phyloP scores from a whole-genome alignment of 1,284 basidiomycete species.

The Cryptococcus neoformans region DNA sequence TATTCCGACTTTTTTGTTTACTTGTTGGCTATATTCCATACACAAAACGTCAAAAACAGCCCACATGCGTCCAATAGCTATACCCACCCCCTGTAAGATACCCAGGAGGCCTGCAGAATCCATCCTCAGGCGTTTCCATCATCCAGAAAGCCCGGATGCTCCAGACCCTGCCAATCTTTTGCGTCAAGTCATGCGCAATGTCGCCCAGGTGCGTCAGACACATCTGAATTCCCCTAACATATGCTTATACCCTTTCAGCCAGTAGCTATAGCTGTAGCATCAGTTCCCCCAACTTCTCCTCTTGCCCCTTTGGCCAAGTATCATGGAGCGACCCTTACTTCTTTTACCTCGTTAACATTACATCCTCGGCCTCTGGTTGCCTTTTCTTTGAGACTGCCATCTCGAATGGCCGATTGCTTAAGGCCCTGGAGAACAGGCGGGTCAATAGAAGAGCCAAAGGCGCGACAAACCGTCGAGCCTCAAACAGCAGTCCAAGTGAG shows the following conservation, averaged over 20 bases:
- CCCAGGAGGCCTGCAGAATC: too few relatives aligned
- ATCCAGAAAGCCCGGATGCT: too few relatives aligned
- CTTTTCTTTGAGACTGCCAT: conserved; percentile 84
- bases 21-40: too few relatives aligned
- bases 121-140: too few relatives aligned
- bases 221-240: background rate
- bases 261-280: conserved; percentile 45
- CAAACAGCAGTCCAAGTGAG: background rate
- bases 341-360: conserved; percentile 85
- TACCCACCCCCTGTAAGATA: too few relatives aligned
- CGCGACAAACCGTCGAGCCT: background rate
- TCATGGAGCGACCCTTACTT: conserved; percentile 88
- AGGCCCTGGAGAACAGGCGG: conserved; percentile 28
- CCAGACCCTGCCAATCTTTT: conserved; percentile 26
- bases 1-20: too few relatives aligned
- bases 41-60: too few relatives aligned
- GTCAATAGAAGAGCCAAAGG: background rate
- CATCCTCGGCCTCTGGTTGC: conserved; percentile 80
- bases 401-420: conserved; percentile 70
- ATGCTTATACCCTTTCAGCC: conserved; percentile 25
- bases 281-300: conserved; percentile 11
- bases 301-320: conserved; percentile 21
- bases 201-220: conserved; percentile 38
- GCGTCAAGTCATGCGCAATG: conserved; percentile 47
- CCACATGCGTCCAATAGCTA: too few relatives aligned